Percentiles rank a stretch among this genome's conserved stretches.
phyloP scores from a whole-genome alignment of 2,329 filamentous ascomycete species.

The Sporothrix globosa region DNA sequence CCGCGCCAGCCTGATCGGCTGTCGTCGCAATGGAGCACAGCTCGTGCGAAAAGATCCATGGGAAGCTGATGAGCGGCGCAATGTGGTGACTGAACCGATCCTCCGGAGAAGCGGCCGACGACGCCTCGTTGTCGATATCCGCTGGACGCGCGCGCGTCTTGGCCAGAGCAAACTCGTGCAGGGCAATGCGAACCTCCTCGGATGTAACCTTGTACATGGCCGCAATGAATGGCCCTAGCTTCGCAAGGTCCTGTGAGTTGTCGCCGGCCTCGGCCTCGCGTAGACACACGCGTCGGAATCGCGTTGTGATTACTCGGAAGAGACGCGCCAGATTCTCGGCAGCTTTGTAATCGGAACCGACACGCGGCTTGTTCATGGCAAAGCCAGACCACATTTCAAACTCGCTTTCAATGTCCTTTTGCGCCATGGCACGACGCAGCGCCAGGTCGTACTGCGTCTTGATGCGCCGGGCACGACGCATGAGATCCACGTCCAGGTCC shows the following conservation, averaged over 20 bases:
- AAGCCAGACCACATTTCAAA: slow-evolving; percentile 93
- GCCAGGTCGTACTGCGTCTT: slow-evolving; percentile 79
- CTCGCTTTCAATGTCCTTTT: slow-evolving; percentile 80
- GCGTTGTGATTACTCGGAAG: slow-evolving; percentile 65
- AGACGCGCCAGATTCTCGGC: slow-evolving; percentile 79
- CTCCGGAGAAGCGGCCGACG: slow-evolving; percentile 35
- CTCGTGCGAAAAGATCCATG: slow-evolving; percentile 82
- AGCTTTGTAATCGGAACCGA: slow-evolving; percentile 79
- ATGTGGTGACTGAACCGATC: slow-evolving; percentile 49
- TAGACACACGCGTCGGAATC: slow-evolving; percentile 69
- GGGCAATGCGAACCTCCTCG: slow-evolving; percentile 65
- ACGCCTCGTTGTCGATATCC: not conserved
- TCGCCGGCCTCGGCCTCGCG: slow-evolving; percentile 67
- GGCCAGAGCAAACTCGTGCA: slow-evolving; percentile 50
- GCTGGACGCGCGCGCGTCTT: not conserved
- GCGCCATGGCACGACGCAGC: slow-evolving; percentile 78
- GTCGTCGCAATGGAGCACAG: slow-evolving; percentile 67
- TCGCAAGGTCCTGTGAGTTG: slow-evolving; percentile 52
- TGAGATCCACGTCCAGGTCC: slow-evolving; percentile 54
- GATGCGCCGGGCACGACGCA: slow-evolving; percentile 65
- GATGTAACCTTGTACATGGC: slow-evolving; percentile 88
- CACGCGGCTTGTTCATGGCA: slow-evolving; percentile 71
- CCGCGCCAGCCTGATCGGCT: not conserved
- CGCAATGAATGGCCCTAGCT: slow-evolving; percentile 72
- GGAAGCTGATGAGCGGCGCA: slow-evolving; percentile 88